Base-by-base conservation (phyloP, 2,329 filamentous ascomycete genomes). In the Aspergillus melleus region DNA sequence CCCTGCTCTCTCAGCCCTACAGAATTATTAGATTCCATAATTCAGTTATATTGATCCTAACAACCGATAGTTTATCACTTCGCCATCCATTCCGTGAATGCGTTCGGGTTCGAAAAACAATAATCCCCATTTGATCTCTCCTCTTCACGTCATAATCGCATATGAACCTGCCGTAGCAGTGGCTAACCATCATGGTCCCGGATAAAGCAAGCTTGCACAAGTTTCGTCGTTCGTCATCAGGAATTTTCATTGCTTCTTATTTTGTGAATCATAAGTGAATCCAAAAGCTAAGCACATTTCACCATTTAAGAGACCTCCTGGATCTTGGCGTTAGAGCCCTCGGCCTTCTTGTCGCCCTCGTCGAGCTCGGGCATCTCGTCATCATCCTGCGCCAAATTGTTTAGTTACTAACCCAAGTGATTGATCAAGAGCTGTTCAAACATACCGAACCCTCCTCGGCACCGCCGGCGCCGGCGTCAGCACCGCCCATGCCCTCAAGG, bases 321-420 rank as follows among this genome's bases (percentile, higher is more conserved):
- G 59, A 76, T 73, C 70, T 76, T 76, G 56, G 66, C 24, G 46
- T 76, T 75, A 56, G 64, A 63, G 44, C 44, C 44, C 30, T 72
- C 77, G 66, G 77, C 77, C 61, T 76, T 76, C 39, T 73, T 75
- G 58, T 80, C 78, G 46, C 61, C 69, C 63, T 72, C 75, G 69
- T 74, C 79, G 47, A 96, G 86, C 68, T 86, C 86, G 59, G 92
- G 92, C 88, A 96, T 92, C n/a, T 94, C 91, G 4, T 92, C 90
- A 55, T 91, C 89, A 42, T 88, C 49, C 57, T 64, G 24, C 14
- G 3, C 26, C 1, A 6, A n/a, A 42, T n/a, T 16, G 52, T 55
- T 66, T 51, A 68, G 57, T 58, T 29, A 29, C 10, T 44, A 20
- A n/a, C 42, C 12, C 19, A 53, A 20, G 32, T 51, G 11, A 32